Percentiles rank a stretch among this genome's conserved stretches.
These are phyloP conservation scores for Onygenales sp. DNA, from an alignment of 2,329 filamentous ascomycete genomes.

Conservation along the genomic window DNA sequence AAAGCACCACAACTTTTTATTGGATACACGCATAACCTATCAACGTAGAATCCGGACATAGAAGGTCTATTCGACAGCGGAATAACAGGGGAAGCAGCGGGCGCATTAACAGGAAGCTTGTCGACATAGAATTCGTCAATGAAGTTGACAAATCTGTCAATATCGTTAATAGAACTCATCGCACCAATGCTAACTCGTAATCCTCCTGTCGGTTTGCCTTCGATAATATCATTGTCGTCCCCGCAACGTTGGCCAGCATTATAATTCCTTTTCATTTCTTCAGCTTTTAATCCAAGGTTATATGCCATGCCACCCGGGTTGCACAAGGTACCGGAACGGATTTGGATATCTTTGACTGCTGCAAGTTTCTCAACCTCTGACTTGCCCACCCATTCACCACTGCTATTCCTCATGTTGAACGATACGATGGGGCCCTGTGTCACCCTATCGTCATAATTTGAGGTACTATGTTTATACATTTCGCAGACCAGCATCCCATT, in stretches of 20 bases:
- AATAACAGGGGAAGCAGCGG: constrained; percentile 3
- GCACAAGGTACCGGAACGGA: constrained; percentile 82
- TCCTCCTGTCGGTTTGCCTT: constrained; percentile 78
- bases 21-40: constrained; percentile 67
- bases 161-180: constrained; percentile 73
- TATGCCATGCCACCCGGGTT: constrained; percentile 80
- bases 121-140: constrained; percentile 58
- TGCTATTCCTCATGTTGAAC: constrained; percentile 66
- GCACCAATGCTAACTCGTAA: constrained; percentile 79
- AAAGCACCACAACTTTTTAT: constrained; percentile 91
- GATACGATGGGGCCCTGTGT: constrained; percentile 66
- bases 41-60: constrained; percentile 41
- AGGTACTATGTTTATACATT: constrained; percentile 47
- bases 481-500: constrained; percentile 59
- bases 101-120: constrained; percentile 14
- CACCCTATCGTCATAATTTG: constrained; percentile 33
- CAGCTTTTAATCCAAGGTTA: constrained; percentile 61
- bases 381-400: constrained; percentile 67
- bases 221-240: constrained; percentile 68
- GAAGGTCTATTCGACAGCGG: background rate
- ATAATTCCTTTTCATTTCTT: constrained; percentile 79
- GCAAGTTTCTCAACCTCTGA: constrained; percentile 82
- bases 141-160: constrained; percentile 62
- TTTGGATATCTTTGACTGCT: constrained; percentile 65
- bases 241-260: constrained; percentile 78